These are phyloP conservation scores for Ustilago tritici DNA, from an alignment of 1,284 basidiomycete genomes.

Conservation along the genomic window DNA sequence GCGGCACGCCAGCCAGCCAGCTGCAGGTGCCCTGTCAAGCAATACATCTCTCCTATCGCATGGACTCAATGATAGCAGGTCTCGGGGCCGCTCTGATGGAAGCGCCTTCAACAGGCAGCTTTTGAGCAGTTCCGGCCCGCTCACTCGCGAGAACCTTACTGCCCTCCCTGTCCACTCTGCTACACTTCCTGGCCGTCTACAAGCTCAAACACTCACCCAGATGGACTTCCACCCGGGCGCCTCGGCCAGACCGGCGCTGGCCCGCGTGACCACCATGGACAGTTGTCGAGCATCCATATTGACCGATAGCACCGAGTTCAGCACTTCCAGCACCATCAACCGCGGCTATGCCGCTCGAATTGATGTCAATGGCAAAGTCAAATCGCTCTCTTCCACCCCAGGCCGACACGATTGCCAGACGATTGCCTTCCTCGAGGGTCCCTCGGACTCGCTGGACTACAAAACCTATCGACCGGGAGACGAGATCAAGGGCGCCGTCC, in stretches of 20 bases:
- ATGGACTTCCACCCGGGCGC: conserved; percentile 5
- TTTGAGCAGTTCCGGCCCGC: conserved; percentile 9
- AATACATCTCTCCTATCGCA: conserved; percentile 10
- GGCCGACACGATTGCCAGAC: conserved; percentile 43
- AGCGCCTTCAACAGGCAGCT: background rate
- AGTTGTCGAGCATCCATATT: conserved; percentile 42
- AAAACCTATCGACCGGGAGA: conserved; percentile 53
- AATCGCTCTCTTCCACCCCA: conserved; percentile 37
- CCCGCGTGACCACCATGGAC: conserved; percentile 36
- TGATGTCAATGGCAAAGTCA: conserved; percentile 52
- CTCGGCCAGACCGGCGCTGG: conserved; percentile 13
- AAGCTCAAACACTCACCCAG: conserved; percentile 14
- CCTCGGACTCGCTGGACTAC: conserved; percentile 48
- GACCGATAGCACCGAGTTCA: conserved; percentile 50
- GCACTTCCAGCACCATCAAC: conserved; percentile 55
- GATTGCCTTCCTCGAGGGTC: conserved; percentile 50
- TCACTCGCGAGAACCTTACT: conserved; percentile 40
- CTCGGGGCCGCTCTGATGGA: conserved; percentile 18
- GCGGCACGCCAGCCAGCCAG: conserved; percentile 8
- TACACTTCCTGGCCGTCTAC: conserved; percentile 27
- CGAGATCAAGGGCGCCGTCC: conserved; percentile 53
- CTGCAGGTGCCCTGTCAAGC: conserved; percentile 13
- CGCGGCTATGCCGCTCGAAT: conserved; percentile 51
- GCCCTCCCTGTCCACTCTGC: conserved; percentile 21
- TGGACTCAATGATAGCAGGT: conserved; percentile 6